phyloP scores from a whole-genome alignment of 2,329 filamentous ascomycete genomes.

The Tetracladium maxilliforme region DNA sequence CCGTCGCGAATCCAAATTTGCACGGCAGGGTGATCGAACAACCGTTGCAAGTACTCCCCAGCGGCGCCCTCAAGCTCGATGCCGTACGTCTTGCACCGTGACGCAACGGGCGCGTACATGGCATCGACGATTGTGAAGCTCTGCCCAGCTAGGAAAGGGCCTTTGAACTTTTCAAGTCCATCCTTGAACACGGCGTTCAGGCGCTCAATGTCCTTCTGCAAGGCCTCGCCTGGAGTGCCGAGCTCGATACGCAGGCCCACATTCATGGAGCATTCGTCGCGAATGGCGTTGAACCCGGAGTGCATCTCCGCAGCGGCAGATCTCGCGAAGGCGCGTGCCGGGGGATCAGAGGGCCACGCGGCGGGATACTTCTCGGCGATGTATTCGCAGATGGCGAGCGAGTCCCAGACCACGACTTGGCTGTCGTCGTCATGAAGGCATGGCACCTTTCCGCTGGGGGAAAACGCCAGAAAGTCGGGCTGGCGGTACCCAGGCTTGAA shows the following conservation, averaged over 20 bases:
- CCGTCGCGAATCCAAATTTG: no score
- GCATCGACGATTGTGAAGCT: constrained; percentile 23
- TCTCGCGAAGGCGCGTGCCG: constrained; percentile 25
- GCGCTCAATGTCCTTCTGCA: constrained; percentile 19
- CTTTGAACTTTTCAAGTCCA: constrained; percentile 22
- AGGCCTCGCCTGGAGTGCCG: constrained; percentile 10
- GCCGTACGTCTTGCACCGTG: constrained; percentile 21
- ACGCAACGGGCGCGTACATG: constrained; percentile 25
- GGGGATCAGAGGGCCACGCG: no score
- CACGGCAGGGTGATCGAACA: no score
- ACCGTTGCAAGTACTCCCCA: no score
- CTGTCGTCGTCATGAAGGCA: no score
- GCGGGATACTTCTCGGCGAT: no score
- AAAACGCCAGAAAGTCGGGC: no score
- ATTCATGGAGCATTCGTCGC: constrained; percentile 26
- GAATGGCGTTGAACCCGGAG: constrained; percentile 23
- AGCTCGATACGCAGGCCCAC: constrained; percentile 21
- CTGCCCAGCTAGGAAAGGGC: constrained; percentile 22
- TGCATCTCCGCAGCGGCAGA: constrained; percentile 31
- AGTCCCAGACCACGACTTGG: no score
- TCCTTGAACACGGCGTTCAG: constrained; percentile 20
- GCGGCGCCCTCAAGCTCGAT: no score
- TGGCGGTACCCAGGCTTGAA: no score
- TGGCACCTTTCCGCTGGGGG: no score
- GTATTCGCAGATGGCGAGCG: no score